phyloP scores from a whole-genome alignment of 805 yeast genomes.

The Kodamaea laetipori region DNA sequence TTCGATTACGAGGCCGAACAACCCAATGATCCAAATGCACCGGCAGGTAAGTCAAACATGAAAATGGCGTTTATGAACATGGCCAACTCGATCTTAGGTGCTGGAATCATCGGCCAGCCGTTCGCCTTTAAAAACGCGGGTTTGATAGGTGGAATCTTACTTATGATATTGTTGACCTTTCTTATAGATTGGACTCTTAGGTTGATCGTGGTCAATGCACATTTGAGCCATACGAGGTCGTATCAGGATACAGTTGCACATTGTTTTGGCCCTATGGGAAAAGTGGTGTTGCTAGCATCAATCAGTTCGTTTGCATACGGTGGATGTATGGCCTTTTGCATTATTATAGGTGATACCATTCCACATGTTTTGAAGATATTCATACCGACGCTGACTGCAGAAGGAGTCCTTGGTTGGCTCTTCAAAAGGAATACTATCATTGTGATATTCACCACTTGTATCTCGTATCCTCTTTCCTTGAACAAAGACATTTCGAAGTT shows the following conservation, averaged over 20 bases:
- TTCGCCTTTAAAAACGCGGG: conserved; percentile 85
- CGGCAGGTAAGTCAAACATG: conserved; percentile 45
- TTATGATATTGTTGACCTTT: conserved; percentile 59
- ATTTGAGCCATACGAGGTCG: conserved; percentile 70
- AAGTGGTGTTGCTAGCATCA: conserved; percentile 63
- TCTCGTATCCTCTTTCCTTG: conserved; percentile 82
- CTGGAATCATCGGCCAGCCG: conserved; percentile 94
- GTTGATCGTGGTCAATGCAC: conserved; percentile 78
- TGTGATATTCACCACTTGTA: conserved; percentile 62
- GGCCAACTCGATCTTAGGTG: conserved; percentile 94
- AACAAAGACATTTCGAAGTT: conserved; percentile 78
- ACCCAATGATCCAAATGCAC: not conserved
- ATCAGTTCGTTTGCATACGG: conserved; percentile 93
- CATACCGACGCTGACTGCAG: conserved; percentile 48
- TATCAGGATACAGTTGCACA: conserved; percentile 83
- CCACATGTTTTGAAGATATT: conserved; percentile 82
- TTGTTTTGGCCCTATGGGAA: conserved; percentile 78
- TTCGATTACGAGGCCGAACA: conserved; percentile 9
- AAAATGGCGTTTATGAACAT: conserved; percentile 94
- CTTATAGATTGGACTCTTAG: conserved; percentile 87
- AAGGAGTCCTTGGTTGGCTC: conserved; percentile 47
- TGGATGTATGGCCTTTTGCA: conserved; percentile 91
- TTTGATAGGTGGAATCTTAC: conserved; percentile 66
- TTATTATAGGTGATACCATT: conserved; percentile 91
- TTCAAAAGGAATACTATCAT: conserved; percentile 73